phyloP scores from a whole-genome alignment of 2,329 filamentous ascomycete species.

The Colletotrichum echinochloae region DNA sequence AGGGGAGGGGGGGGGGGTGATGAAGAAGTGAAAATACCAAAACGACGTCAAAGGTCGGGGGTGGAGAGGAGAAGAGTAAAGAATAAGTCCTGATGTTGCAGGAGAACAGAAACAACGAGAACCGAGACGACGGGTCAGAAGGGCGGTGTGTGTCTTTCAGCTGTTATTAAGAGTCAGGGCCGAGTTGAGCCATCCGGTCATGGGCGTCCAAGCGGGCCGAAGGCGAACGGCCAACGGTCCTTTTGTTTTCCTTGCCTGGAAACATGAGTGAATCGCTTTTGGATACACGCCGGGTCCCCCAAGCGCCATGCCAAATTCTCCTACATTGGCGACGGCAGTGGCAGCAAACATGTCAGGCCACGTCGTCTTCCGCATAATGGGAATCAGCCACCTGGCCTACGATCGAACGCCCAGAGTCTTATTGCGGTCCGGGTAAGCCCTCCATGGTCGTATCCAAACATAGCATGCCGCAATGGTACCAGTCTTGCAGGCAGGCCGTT shows the following conservation, averaged over 20 bases:
- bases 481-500: constrained; percentile 21
- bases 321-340: constrained; percentile 13
- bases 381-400: neutral
- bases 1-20: neutral
- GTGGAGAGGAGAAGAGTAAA: constrained; percentile 21
- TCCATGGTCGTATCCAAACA: constrained; percentile 10
- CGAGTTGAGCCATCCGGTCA: constrained; percentile 33
- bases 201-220: constrained; percentile 35
- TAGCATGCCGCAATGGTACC: constrained; percentile 9
- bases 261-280: constrained; percentile 30
- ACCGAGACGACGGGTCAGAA: constrained; percentile 20
- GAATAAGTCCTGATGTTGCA: constrained; percentile 28
- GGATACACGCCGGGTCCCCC: constrained; percentile 26
- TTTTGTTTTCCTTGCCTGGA: constrained; percentile 20
- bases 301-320: constrained; percentile 27
- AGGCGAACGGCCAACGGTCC: constrained; percentile 38
- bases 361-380: neutral
- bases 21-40: neutral
- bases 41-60: constrained; percentile 15
- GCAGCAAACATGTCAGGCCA: constrained; percentile 36
- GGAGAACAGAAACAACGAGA: constrained; percentile 24
- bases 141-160: constrained; percentile 31
- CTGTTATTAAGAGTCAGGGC: constrained; percentile 38
- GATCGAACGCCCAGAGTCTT: constrained; percentile 27
- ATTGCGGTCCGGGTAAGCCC: constrained; percentile 26